These are phyloP conservation scores for Pythium sp. DNA, from an alignment of 352 stramenopile genomes.

Conservation along the genomic window DNA sequence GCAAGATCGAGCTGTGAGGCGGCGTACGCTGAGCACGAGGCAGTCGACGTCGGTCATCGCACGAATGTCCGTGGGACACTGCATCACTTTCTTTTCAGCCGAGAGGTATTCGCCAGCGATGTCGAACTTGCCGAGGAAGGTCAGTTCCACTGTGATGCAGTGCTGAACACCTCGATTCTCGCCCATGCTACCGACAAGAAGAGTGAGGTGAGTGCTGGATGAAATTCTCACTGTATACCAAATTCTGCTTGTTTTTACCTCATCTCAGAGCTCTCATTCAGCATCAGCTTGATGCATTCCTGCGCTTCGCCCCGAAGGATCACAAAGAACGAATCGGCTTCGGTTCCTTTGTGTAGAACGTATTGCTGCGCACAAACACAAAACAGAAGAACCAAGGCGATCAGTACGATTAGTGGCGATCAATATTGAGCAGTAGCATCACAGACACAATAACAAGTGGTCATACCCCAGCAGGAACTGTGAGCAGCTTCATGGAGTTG, in stretches of 20 bases:
- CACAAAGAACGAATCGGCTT: constrained; percentile 79
- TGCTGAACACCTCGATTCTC: constrained; percentile 61
- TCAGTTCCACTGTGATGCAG: constrained; percentile 72
- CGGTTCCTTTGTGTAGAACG: constrained; percentile 64
- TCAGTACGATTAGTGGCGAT: not conserved
- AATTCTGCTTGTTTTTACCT: constrained; percentile 23
- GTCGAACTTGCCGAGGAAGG: constrained; percentile 78
- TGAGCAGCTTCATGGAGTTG: constrained; percentile 82
- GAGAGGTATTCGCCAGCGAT: constrained; percentile 77
- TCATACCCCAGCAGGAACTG: constrained; percentile 46
- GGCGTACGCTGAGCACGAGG: constrained; percentile 66
- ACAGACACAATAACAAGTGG: not conserved
- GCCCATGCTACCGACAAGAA: constrained; percentile 32
- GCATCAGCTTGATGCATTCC: constrained; percentile 61
- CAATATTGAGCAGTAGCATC: not conserved
- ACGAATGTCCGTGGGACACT: constrained; percentile 70
- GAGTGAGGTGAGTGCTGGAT: not conserved
- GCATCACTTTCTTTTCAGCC: constrained; percentile 63
- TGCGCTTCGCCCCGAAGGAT: constrained; percentile 70
- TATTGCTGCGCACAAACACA: constrained; percentile 59
- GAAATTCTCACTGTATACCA: not conserved
- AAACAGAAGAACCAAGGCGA: constrained; percentile 3
- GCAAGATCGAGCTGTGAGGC: not conserved
- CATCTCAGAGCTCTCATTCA: constrained; percentile 59
- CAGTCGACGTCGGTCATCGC: constrained; percentile 67